A percentile compares a stretch with the other conserved stretches of the same genome.
Evolutionary conservation across 345 rosid genomes (phyloP).

Genomic region (Salix koriyanagi): DNA sequence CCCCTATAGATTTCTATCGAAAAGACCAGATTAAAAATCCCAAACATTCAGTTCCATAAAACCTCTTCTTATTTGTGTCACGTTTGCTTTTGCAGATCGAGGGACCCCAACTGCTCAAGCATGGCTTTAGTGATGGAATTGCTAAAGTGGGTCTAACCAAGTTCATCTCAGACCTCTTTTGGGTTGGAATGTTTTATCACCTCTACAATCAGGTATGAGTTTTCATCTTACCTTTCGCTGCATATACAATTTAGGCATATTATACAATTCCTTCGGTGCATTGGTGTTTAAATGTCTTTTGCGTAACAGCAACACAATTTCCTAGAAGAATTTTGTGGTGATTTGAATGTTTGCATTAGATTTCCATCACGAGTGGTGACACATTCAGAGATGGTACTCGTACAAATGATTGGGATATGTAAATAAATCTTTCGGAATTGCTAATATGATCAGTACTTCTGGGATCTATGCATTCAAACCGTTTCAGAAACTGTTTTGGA

Average conservation of each 20-base stretch:
- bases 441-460: not conserved
- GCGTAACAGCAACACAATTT: not conserved
- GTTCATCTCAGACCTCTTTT: conserved; percentile 84
- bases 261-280: not conserved
- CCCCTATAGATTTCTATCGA: not conserved
- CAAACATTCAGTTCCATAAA: not conserved
- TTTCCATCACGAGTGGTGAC: no score
- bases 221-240: not conserved
- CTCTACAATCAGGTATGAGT: conserved; percentile 84
- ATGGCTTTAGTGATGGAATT: conserved; percentile 75
- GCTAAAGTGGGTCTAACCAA: conserved; percentile 85
- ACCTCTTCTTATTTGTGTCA: not conserved
- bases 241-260: not conserved
- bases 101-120: conserved; percentile 78
- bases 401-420: not conserved
- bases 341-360: no score
- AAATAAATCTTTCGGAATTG: not conserved
- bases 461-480: not conserved
- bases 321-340: no score
- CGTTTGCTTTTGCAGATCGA: conserved; percentile 49
- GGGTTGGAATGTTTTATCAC: conserved; percentile 99
- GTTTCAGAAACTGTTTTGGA: not conserved
- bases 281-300: not conserved
- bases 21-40: not conserved
- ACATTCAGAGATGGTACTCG: no score